These are phyloP conservation scores for Saturnispora halmiae DNA, from an alignment of 805 yeast genomes.

Conservation along the genomic window DNA sequence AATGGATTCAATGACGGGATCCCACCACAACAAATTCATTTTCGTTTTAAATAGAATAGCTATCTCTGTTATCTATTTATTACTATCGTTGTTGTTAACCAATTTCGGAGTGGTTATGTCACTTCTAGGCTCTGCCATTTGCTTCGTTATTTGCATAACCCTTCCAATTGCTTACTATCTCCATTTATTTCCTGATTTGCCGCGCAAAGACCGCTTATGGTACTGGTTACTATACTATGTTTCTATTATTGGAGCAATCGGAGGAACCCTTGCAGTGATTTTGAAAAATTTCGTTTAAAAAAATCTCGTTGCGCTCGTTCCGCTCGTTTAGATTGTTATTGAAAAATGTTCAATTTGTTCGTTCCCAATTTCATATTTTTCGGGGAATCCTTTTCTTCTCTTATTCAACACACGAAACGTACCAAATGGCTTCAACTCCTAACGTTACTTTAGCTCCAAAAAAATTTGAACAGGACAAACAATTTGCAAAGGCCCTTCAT, in stretches of 20 bases:
- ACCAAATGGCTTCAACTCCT: constrained; percentile 9
- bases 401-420: constrained; percentile 8
- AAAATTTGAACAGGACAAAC: constrained; percentile 49
- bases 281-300: constrained; percentile 8
- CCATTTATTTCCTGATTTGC: constrained; percentile 40
- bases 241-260: constrained; percentile 40
- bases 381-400: constrained; percentile 1
- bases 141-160: constrained; percentile 71
- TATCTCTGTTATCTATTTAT: constrained; percentile 51
- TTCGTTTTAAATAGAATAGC: constrained; percentile 27
- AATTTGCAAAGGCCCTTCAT: constrained; percentile 79
- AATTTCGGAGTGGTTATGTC: constrained; percentile 78
- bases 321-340: constrained; percentile 3
- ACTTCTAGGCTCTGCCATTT: constrained; percentile 69
- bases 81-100: constrained; percentile 57
- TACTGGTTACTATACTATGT: constrained; percentile 25
- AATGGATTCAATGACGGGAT: constrained; percentile 33
- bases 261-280: constrained; percentile 53
- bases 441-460: constrained; percentile 38
- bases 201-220: constrained; percentile 14
- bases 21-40: constrained; percentile 3
- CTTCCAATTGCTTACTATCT: constrained; percentile 70
- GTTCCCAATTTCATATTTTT: too few species aligned
- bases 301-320: constrained; percentile 2
- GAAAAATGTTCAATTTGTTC: too few species aligned